These are phyloP conservation scores for Alternaria angustiovoidea DNA, from an alignment of 2,329 filamentous ascomycete species.

Conservation along the genomic window DNA sequence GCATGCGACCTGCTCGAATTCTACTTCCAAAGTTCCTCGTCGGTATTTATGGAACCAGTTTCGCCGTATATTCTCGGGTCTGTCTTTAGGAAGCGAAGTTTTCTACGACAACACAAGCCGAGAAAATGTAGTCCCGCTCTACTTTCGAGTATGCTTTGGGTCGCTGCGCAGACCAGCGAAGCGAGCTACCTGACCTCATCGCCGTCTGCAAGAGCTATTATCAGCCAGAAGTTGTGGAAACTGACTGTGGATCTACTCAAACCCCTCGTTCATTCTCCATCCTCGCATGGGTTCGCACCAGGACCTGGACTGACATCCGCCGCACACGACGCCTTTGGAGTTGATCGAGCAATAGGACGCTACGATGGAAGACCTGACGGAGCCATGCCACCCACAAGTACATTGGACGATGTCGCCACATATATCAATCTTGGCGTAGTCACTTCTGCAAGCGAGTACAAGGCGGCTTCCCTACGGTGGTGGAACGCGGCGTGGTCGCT, in stretches of 20 bases:
- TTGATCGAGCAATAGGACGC: slow-evolving; percentile 67
- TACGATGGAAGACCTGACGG: slow-evolving; percentile 55
- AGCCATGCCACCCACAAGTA: slow-evolving; percentile 66
- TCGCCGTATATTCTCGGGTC: slow-evolving; percentile 90
- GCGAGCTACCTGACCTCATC: slow-evolving; percentile 82
- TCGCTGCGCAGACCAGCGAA: slow-evolving; percentile 90
- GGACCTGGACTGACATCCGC: slow-evolving; percentile 73
- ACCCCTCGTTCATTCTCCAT: slow-evolving; percentile 81
- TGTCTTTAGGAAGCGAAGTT: slow-evolving; percentile 86
- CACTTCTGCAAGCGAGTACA: slow-evolving; percentile 87
- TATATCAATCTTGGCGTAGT: slow-evolving; percentile 92
- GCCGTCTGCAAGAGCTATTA: slow-evolving; percentile 80
- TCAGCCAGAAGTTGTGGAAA: slow-evolving; percentile 88
- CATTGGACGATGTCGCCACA: slow-evolving; percentile 85
- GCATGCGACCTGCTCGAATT: slow-evolving; percentile 90
- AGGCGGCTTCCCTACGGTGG: slow-evolving; percentile 84
- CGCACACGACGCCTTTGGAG: slow-evolving; percentile 79
- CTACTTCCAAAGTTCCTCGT: slow-evolving; percentile 90
- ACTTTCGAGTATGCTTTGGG: slow-evolving; percentile 94
- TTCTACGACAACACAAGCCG: slow-evolving; percentile 83
- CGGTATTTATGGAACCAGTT: slow-evolving; percentile 84
- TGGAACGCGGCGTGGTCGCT: slow-evolving; percentile 94
- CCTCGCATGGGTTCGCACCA: slow-evolving; percentile 61
- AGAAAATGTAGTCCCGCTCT: slow-evolving; percentile 83
- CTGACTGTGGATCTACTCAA: slow-evolving; percentile 84